Evolutionary conservation across 441 rosid genomes (phyloP), one percentile per base, ranked within the genome.

Genomic region (Theobroma grandiflorum): DNA sequence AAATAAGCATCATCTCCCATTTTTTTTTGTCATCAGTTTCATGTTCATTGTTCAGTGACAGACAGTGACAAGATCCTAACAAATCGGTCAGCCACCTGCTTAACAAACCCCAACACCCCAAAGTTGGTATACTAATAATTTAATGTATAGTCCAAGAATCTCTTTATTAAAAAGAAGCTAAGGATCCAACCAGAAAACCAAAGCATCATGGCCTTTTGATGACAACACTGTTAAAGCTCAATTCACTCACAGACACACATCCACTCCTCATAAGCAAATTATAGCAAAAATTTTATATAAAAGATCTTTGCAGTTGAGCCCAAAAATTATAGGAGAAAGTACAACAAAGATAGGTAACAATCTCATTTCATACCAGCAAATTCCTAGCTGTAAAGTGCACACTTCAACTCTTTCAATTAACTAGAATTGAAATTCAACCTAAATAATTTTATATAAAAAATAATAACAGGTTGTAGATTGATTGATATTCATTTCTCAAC

Each of bases 31-130:
- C 47, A 42, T 20, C 52, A 0, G 70, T 42, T 69, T 37, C 66
- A 31, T 52, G 33, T 18, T 49, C 47, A 69, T 33, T 6, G 49
- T 67, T 26, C 69, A 63, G 40, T 45, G 77, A 52, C 79, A 68
- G n/a, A 8, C 53, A 58, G 62, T 53, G 78, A 70, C 82, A 75
- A 75, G 78, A 75, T 78, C 68, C 82, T 59, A 75, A 58, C 68
- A 65, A 75, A 63, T 50, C 57, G 35, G 72, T 49, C 52, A 63
- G 47, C 68, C 47, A 72, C 52, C 38, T 1, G 43, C 65, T 68
- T 12, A 20, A 26, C 65, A 35, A 70, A 31, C 55, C 53, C 26
- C 76, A 62, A 50, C 55, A 61, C 40, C 33, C 4, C 33, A 59
- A 59, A 59, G 22, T 22, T 59, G 64, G 9, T 0, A 42, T 11